Percentiles rank a stretch among this genome's conserved stretches.
phyloP scores from a whole-genome alignment of 2,329 filamentous ascomycete genomes.

The Colletotrichum shisoi region DNA sequence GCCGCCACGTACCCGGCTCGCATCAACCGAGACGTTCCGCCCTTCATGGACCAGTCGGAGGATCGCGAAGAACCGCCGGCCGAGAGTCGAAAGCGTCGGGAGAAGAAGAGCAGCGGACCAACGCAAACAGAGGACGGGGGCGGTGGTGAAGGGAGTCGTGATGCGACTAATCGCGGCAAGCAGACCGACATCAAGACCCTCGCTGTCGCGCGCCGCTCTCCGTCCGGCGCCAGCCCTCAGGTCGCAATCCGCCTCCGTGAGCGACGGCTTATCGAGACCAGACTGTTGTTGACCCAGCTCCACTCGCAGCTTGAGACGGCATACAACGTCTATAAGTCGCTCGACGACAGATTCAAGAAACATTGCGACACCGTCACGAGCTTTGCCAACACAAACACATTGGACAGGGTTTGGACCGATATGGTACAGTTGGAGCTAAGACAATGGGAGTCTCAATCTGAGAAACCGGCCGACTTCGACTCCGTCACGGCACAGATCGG shows the following conservation, averaged over 20 bases:
- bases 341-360: slow-evolving; percentile 1
- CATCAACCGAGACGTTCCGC: background rate
- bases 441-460: background rate
- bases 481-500: slow-evolving; percentile 16
- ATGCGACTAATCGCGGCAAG: background rate
- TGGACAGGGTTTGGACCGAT: slow-evolving; percentile 26
- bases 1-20: background rate
- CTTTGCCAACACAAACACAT: slow-evolving; percentile 15
- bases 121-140: background rate
- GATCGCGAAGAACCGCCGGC: background rate
- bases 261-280: slow-evolving; percentile 17
- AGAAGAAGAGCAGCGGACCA: background rate
- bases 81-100: background rate
- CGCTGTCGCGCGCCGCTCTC: background rate
- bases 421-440: slow-evolving; percentile 8
- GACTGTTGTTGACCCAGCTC: slow-evolving; percentile 23
- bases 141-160: background rate
- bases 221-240: background rate
- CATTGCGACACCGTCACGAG: background rate
- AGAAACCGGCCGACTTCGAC: slow-evolving; percentile 3
- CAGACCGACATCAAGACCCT: slow-evolving; percentile 2
- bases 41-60: background rate
- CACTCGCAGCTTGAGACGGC: slow-evolving; percentile 23
- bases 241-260: background rate
- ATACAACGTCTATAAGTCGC: slow-evolving; percentile 14